A percentile compares a stretch with the other conserved stretches of the same genome.
Conservation (phyloP, 2,329 filamentous ascomycete genomes). For the Ophioceras dolichostomum region DNA sequence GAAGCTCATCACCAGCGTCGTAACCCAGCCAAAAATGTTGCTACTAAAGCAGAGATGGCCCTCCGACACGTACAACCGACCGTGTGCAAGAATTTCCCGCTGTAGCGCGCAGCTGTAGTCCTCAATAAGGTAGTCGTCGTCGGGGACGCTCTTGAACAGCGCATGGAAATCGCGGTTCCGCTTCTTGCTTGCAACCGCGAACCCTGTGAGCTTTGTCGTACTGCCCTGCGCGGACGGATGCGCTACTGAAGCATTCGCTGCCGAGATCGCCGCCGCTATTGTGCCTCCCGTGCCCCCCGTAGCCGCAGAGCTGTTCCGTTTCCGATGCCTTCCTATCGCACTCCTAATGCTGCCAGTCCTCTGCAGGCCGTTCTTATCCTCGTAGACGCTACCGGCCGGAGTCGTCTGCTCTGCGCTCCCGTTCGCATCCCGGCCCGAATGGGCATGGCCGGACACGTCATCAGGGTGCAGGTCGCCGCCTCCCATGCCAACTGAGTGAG, state of each 20-base stretch:
- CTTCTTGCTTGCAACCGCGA: constrained; percentile 92
- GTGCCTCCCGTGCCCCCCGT: constrained; percentile 46
- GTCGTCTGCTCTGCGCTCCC: constrained; percentile 53
- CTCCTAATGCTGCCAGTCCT: constrained; percentile 58
- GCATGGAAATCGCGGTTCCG: constrained; percentile 91
- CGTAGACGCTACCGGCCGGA: constrained; percentile 50
- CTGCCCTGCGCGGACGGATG: constrained; percentile 53
- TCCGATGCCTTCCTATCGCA: constrained; percentile 46
- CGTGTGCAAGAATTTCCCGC: constrained; percentile 88
- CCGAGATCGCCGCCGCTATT: constrained; percentile 59
- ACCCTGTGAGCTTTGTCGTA: constrained; percentile 75
- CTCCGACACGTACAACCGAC: constrained; percentile 90
- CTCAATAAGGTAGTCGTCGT: constrained; percentile 96
- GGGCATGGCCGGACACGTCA: too few relatives aligned
- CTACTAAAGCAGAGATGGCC: constrained; percentile 97
- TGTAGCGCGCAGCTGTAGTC: constrained; percentile 97
- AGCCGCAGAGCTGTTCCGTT: constrained; percentile 71
- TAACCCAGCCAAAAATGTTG: constrained; percentile 97
- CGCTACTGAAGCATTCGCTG: constrained; percentile 58
- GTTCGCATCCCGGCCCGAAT: too few relatives aligned
- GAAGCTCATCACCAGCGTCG: constrained; percentile 94
- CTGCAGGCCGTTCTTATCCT: constrained; percentile 47
- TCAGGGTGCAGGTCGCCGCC: too few relatives aligned
- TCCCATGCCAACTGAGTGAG: constrained; percentile 12
- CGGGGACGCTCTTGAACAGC: constrained; percentile 90